Evolutionary conservation across 78 protist species (phyloP).

Genomic region (Isochrysis galbana): DNA sequence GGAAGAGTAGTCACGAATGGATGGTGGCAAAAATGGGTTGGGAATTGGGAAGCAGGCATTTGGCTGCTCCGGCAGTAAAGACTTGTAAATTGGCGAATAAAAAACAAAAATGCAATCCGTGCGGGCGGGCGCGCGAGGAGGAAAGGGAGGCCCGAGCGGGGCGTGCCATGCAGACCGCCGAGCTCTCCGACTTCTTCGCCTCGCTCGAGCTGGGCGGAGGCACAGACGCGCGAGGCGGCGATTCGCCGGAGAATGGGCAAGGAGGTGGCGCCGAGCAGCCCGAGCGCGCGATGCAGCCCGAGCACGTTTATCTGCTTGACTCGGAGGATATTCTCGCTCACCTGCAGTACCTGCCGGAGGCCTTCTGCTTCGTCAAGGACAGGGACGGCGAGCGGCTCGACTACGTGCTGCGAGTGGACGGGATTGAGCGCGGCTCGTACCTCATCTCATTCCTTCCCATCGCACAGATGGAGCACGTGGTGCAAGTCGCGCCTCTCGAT

Average conservation of each 20-base stretch:
- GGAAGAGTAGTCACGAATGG: too few species aligned
- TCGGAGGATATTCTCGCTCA: not conserved
- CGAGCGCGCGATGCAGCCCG: not conserved
- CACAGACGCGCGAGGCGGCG: too few species aligned
- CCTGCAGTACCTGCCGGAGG: not conserved
- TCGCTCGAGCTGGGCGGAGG: not conserved
- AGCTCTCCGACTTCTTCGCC: not conserved
- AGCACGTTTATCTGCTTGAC: not conserved
- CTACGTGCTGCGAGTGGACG: not conserved
- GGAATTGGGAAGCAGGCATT: too few species aligned
- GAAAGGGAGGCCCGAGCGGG: too few species aligned
- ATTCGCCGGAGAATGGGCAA: too few species aligned
- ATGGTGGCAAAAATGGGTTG: too few species aligned
- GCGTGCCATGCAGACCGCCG: too few species aligned
- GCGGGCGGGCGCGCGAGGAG: too few species aligned
- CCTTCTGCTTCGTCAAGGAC: not conserved
- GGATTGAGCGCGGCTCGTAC: not conserved
- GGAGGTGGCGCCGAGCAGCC: too few species aligned
- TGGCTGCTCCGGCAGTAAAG: too few species aligned
- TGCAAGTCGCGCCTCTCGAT: not conserved
- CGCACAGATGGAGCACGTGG: not conserved
- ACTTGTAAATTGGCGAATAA: too few species aligned
- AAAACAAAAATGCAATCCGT: too few species aligned
- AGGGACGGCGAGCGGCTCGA: not conserved
- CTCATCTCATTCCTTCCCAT: not conserved